Evolutionary conservation across 78 protist genomes (phyloP).

Genomic region (Tieghemostelium lacteum): DNA sequence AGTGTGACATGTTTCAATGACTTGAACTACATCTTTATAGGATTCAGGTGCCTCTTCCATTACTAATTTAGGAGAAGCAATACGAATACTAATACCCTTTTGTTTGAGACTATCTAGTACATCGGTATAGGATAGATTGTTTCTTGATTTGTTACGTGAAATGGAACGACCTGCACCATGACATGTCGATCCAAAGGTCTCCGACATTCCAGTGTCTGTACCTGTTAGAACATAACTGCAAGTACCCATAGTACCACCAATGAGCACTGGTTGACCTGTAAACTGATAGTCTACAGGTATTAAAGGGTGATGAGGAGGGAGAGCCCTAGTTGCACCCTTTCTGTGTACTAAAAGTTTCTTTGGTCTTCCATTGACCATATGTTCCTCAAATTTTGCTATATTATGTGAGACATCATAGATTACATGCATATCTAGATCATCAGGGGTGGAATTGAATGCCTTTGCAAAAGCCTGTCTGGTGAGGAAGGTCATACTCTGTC

Average conservation of each 20-base stretch:
- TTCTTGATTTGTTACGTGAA: constrained; percentile 89
- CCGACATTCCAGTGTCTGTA: constrained; percentile 90
- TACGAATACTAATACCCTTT: constrained; percentile 91
- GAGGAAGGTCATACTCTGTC: constrained; percentile 91
- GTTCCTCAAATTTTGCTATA: constrained; percentile 95
- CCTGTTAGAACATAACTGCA: constrained; percentile 94
- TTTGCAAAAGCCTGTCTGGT: constrained; percentile 88
- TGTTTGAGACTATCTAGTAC: constrained; percentile 83
- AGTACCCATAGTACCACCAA: constrained; percentile 98
- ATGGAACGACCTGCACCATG: constrained; percentile 98
- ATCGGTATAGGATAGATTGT: constrained; percentile 43
- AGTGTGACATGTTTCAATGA: constrained; percentile 91
- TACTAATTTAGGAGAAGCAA: constrained; percentile 93
- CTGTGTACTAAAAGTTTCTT: constrained; percentile 94
- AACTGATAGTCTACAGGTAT: constrained; percentile 94
- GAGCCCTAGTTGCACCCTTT: constrained; percentile 97
- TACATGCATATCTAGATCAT: constrained; percentile 95
- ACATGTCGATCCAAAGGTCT: constrained; percentile 96
- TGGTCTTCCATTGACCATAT: constrained; percentile 91
- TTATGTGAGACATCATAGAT: constrained; percentile 97
- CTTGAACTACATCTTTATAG: constrained; percentile 92
- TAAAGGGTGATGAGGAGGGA: constrained; percentile 97
- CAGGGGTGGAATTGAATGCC: constrained; percentile 87
- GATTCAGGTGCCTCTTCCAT: constrained; percentile 96
- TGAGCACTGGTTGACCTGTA: constrained; percentile 96